Conservation (phyloP, 768 basidiomycete genomes). For the Solioccasus polychromus region DNA sequence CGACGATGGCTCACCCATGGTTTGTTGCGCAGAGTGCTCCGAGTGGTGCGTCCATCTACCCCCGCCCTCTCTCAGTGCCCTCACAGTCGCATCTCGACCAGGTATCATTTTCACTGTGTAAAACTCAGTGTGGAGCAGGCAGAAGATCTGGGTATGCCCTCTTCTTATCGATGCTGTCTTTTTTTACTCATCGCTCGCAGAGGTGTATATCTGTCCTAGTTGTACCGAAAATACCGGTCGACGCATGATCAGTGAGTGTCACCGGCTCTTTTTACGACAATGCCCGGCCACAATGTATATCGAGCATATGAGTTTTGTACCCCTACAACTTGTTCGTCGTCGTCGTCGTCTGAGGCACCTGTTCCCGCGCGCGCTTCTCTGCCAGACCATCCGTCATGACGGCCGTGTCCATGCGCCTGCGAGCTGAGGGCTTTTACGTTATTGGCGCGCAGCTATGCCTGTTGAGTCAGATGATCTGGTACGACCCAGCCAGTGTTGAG, state of each 20-base stretch:
- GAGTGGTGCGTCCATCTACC: constrained; percentile 66
- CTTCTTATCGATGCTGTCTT: neutral
- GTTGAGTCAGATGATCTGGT: constrained; percentile 38
- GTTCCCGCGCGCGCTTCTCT: constrained; percentile 29
- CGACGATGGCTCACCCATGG: constrained; percentile 82
- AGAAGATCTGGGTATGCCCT: constrained; percentile 73
- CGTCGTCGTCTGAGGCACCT: constrained; percentile 32
- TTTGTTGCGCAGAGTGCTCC: constrained; percentile 65
- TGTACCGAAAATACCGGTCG: constrained; percentile 63
- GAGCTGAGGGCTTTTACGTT: constrained; percentile 35
- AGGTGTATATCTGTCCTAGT: constrained; percentile 53
- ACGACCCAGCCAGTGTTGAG: constrained; percentile 34
- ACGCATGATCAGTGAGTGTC: constrained; percentile 76
- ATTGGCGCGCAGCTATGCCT: constrained; percentile 33
- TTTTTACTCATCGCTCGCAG: constrained; percentile 36
- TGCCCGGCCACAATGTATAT: constrained; percentile 34
- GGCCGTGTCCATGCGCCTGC: constrained; percentile 30
- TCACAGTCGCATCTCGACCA: constrained; percentile 28
- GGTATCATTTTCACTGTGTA: constrained; percentile 86
- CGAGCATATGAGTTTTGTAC: constrained; percentile 36
- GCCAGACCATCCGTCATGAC: constrained; percentile 36
- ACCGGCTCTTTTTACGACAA: constrained; percentile 31
- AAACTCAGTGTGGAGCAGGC: constrained; percentile 60
- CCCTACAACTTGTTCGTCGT: constrained; percentile 35
- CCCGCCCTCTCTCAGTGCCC: neutral